phyloP scores from a whole-genome alignment of 495 filamentous ascomycete genomes.

The Neurospora terricola region DNA sequence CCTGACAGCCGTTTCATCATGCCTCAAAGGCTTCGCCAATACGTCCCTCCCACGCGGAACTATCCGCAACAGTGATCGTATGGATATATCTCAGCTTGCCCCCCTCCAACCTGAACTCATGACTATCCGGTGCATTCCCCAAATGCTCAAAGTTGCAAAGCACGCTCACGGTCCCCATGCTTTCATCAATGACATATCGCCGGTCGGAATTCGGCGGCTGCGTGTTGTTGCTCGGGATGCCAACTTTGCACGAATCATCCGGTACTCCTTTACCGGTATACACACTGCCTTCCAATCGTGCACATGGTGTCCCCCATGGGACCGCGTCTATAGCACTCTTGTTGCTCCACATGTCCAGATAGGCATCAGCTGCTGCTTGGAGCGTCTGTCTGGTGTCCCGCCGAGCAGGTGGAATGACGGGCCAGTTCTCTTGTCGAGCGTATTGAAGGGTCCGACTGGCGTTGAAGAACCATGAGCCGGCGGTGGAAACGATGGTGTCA shows the following conservation, averaged over 20 bases:
- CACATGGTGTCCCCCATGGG: slow-evolving; percentile 34
- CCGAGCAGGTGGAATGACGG: slow-evolving; percentile 21
- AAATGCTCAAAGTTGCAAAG: slow-evolving; percentile 34
- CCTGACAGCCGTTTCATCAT: not conserved
- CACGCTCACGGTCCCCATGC: slow-evolving; percentile 27
- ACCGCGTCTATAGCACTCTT: slow-evolving; percentile 20
- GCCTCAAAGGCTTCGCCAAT: not conserved
- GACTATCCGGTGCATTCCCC: slow-evolving; percentile 29
- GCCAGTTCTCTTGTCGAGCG: slow-evolving; percentile 28
- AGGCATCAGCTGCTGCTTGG: slow-evolving; percentile 29
- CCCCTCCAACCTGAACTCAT: slow-evolving; percentile 33
- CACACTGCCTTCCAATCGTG: slow-evolving; percentile 26
- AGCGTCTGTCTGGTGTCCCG: slow-evolving; percentile 19
- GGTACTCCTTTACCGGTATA: slow-evolving; percentile 27
- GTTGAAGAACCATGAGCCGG: slow-evolving; percentile 33
- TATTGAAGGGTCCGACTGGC: slow-evolving; percentile 28
- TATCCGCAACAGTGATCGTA: slow-evolving; percentile 24
- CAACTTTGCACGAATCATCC: slow-evolving; percentile 29
- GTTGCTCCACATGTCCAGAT: slow-evolving; percentile 32
- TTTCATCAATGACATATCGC: slow-evolving; percentile 31
- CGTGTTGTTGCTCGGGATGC: slow-evolving; percentile 27
- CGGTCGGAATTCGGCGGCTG: slow-evolving; percentile 29
- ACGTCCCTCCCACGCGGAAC: not conserved
- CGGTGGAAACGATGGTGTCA: slow-evolving; percentile 30
- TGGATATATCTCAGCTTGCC: slow-evolving; percentile 34